Evolutionary conservation across 2,329 filamentous ascomycete species (phyloP), one percentile per base, ranked within the genome.

Genomic region (Pseudogymnoascus destructans): DNA sequence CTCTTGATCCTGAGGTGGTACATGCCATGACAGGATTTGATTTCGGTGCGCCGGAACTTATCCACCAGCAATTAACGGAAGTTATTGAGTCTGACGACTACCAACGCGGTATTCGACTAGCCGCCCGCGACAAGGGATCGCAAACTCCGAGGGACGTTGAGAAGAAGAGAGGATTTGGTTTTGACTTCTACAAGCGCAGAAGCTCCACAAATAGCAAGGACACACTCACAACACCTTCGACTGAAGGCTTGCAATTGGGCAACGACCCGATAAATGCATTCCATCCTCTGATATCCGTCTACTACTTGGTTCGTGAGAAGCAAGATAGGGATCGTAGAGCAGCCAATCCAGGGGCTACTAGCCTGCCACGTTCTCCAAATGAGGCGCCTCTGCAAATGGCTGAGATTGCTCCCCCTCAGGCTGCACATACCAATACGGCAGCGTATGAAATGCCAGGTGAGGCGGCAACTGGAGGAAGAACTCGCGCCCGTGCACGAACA

Each of bases 21-120:
- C 82, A 89, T 55, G 91, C 88, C 65, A 98, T 98, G 93, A 95
- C 90, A 21, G 93, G 93, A 2, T 98, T 98, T 70, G 95, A 97
- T 70, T 98, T 97, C 73, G 93, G 93, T 0, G 80, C 89, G 0
- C 80, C 89, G 1, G 90, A 96, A 57, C 81, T 82, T 59, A 96
- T 98, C 68, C 85, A 81, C 59, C 75, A 81, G 2, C 89, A 96
- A 68, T 79, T 98, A 42, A 87, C 84, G 8, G 87, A 86, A 62
- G 81, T 91, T n/a, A 80, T 98, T 61, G 87, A 95, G 66, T 96
- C 91, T 0, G 90, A 95, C 5, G 92, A 97, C 38, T 98, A 98
- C 65, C 89, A 95, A 66, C 82, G 85, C 60, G 90, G 89, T 5
- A 77, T 95, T n/a, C 81, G 83, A 58, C 73, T 85, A 10, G 80